phyloP scores from a whole-genome alignment of 495 filamentous ascomycete genomes.

The Aspergillus avenaceus region DNA sequence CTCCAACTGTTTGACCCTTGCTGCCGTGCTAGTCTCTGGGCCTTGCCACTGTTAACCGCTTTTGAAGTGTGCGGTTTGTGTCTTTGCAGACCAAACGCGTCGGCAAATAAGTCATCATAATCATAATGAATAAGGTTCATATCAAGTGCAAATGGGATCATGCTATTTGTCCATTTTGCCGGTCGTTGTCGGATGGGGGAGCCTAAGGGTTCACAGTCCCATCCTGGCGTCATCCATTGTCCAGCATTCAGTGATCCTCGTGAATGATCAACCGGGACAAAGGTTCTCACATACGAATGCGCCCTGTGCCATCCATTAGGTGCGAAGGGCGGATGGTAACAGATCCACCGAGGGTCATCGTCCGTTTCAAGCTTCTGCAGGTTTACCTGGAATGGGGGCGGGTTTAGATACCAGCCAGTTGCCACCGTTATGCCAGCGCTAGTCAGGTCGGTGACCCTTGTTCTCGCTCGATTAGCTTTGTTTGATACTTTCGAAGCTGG shows the following conservation, averaged over 20 bases:
- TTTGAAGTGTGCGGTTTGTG: not conserved
- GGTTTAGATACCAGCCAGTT: not conserved
- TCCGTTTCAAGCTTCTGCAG: not conserved
- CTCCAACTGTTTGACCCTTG: not conserved
- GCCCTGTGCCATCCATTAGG: not conserved
- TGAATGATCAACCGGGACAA: not conserved
- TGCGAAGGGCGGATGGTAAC: not conserved
- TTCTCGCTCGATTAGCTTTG: no score
- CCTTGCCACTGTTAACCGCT: not conserved
- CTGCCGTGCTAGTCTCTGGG: not conserved
- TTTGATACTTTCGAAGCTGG: no score
- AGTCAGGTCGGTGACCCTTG: not conserved
- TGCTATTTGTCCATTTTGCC: not conserved
- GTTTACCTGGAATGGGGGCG: not conserved
- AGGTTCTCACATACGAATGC: not conserved
- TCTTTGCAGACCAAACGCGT: no score
- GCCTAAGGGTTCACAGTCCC: not conserved
- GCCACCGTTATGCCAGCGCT: not conserved
- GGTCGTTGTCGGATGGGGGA: not conserved
- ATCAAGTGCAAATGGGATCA: not conserved
- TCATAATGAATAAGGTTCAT: not conserved
- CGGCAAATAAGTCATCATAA: no score
- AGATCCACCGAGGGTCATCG: not conserved
- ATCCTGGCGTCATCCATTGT: not conserved
- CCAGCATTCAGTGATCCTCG: not conserved